These are phyloP conservation scores for Neonectria coccinea DNA, from an alignment of 2,329 filamentous ascomycete species.

Conservation along the genomic window DNA sequence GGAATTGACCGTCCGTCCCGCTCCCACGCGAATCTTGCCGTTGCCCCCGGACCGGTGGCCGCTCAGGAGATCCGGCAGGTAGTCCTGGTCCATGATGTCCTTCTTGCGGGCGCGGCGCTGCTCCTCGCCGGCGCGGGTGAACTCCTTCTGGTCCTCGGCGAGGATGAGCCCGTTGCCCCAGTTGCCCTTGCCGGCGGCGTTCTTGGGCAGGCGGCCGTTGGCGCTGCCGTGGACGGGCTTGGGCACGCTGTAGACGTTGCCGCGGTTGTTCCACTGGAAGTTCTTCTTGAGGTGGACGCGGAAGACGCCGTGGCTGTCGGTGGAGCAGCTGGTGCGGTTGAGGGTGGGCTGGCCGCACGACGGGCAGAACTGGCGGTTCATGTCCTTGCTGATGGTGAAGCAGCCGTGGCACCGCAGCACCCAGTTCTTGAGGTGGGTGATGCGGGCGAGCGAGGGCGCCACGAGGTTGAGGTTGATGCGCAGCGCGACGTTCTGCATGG, in stretches of 20 bases:
- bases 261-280: slow-evolving; percentile 95
- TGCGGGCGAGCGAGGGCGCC: slow-evolving; percentile 80
- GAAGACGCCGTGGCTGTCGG: slow-evolving; percentile 83
- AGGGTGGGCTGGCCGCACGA: slow-evolving; percentile 90
- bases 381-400: slow-evolving; percentile 86
- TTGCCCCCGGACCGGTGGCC: slow-evolving; percentile 76
- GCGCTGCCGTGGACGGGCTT: slow-evolving; percentile 86
- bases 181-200: slow-evolving; percentile 82
- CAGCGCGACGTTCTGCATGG: slow-evolving; percentile 96
- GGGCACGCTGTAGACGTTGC: slow-evolving; percentile 91
- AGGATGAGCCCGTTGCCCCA: slow-evolving; percentile 89
- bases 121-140: slow-evolving; percentile 70
- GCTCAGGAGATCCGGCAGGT: slow-evolving; percentile 84
- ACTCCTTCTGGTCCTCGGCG: slow-evolving; percentile 97
- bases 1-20: slow-evolving; percentile 87
- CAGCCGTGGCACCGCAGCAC: slow-evolving; percentile 94
- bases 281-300: slow-evolving; percentile 90
- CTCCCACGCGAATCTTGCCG: slow-evolving; percentile 82
- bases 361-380: slow-evolving; percentile 91
- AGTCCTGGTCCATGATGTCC: slow-evolving; percentile 96
- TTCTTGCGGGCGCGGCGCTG: slow-evolving; percentile 76
- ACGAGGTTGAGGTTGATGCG: slow-evolving; percentile 95
- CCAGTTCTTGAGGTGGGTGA: slow-evolving; percentile 88
- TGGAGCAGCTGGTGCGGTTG: slow-evolving; percentile 86
- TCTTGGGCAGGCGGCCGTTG: slow-evolving; percentile 78